Evolutionary conservation across 2,329 filamentous ascomycete species (phyloP), one percentile per base, ranked within the genome.

Genomic region (Furcasterigmium sp.): DNA sequence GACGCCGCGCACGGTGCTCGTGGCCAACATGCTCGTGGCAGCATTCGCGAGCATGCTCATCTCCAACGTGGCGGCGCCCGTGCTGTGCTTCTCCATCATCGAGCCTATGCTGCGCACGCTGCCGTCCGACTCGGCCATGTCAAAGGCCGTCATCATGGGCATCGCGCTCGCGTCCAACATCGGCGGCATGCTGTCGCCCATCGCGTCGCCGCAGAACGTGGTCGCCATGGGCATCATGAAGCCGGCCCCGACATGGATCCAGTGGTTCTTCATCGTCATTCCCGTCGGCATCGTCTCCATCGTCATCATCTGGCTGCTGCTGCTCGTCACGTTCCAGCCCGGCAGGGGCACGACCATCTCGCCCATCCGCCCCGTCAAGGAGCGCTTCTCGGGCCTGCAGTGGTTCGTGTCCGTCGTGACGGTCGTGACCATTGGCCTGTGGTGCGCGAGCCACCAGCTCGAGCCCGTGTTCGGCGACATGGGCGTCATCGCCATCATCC

Each of bases 41-140:
- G 94, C 93, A 58, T 94, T 98, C 62, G 85, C 94, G 8, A 96
- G 90, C 55, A 98, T 98, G 93, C 89, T 95, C 75, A 97, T 98
- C 58, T 95, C 90, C 67, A 98, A 98, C 54, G 94, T 98, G 21
- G 93, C 93, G 2, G 91, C 94, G 2, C 93, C 93, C 0, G 93
- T 98, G 9, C 76, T 98, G 29, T 98, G 93, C 71, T 97, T 94
- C 64, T 95, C 90, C 17, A 96, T 98, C 56, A 95, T 98, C 47
- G 91, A 91, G 82, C 93, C 94, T 4, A 90, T 98, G 70, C 77
- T 98, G 21, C 88, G 93, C 47, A 98, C 96, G 49, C 76, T 98
- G 26, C 87, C 91, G 0, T 78, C 87, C 0, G 91, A 93, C 56
- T 95, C 90, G 14, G 78, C 85, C 63, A 97, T 97, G 83, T 89